Conservation (phyloP, 2,329 filamentous ascomycete genomes). For the Colletotrichum godetiae region DNA sequence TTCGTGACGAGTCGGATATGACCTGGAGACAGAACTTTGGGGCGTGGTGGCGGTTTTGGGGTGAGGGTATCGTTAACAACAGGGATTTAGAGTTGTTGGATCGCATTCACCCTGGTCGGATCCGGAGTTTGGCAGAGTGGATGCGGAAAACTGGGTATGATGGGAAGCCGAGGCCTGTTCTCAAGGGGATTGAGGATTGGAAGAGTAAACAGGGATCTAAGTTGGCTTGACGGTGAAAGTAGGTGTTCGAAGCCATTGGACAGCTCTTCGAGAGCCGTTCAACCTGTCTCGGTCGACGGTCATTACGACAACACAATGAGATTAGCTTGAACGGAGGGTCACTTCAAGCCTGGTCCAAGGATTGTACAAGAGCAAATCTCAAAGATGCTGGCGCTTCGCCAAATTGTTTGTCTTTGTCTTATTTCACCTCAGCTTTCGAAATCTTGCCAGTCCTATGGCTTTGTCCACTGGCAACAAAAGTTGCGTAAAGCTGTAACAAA, state of each 20-base stretch:
- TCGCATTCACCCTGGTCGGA: constrained; percentile 60
- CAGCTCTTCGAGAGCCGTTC: not conserved
- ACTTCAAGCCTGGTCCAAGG: not conserved
- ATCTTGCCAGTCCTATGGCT: too few species aligned
- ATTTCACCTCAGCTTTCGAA: too few species aligned
- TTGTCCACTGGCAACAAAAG: not conserved
- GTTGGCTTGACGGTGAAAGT: not conserved
- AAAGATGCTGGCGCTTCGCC: not conserved
- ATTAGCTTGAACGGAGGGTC: not conserved
- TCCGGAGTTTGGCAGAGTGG: constrained; percentile 60
- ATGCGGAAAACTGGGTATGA: not conserved
- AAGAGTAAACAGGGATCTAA: not conserved
- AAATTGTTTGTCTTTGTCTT: too few species aligned
- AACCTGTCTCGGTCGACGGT: too few species aligned
- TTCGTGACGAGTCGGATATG: constrained; percentile 36
- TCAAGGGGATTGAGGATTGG: not conserved
- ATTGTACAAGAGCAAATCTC: not conserved
- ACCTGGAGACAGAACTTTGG: constrained; percentile 4
- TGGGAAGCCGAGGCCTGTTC: not conserved
- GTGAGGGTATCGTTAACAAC: not conserved
- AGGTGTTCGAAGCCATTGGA: not conserved
- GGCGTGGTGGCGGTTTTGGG: not conserved
- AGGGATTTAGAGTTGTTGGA: constrained; percentile 62
- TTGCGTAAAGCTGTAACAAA: not conserved
- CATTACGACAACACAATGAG: not conserved